These are phyloP conservation scores for Erucastrum elatum DNA, from an alignment of 345 rosid genomes.

Conservation along the genomic window DNA sequence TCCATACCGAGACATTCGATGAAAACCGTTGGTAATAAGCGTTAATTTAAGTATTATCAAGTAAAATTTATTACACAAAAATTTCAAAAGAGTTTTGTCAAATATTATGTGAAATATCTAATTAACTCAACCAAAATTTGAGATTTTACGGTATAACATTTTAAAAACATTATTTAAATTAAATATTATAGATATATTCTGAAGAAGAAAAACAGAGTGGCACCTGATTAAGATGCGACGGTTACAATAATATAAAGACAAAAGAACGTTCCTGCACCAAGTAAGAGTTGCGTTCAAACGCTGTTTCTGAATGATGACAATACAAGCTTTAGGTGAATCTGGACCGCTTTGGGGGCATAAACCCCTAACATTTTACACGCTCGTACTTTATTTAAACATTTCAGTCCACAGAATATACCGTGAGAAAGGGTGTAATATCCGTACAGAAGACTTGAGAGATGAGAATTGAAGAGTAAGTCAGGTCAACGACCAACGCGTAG, in stretches of 20 bases:
- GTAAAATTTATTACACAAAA: neutral
- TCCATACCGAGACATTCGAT: neutral
- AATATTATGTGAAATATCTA: neutral
- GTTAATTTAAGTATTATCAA: neutral
- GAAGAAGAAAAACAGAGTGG: neutral
- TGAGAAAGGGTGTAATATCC: neutral
- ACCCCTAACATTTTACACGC: neutral
- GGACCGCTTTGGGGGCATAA: neutral
- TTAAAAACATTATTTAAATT: neutral
- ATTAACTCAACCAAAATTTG: neutral
- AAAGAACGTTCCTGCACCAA: slow-evolving; percentile 10
- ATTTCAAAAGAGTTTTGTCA: neutral
- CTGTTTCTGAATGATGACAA: slow-evolving; percentile 2
- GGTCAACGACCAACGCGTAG: neutral
- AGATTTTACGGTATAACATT: neutral
- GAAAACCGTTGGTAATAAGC: no score
- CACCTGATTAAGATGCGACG: neutral
- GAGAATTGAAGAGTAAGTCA: neutral
- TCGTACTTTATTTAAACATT: neutral
- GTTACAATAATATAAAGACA: neutral
- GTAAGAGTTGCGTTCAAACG: slow-evolving; percentile 2
- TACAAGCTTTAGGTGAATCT: slow-evolving; percentile 2
- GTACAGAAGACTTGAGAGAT: slow-evolving; percentile 11
- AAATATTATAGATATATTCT: neutral
- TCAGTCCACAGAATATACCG: neutral